Evolutionary conservation across 2,329 filamentous ascomycete genomes (phyloP), one percentile per base, ranked within the genome.

Genomic region (Fusarium xyrophilum): DNA sequence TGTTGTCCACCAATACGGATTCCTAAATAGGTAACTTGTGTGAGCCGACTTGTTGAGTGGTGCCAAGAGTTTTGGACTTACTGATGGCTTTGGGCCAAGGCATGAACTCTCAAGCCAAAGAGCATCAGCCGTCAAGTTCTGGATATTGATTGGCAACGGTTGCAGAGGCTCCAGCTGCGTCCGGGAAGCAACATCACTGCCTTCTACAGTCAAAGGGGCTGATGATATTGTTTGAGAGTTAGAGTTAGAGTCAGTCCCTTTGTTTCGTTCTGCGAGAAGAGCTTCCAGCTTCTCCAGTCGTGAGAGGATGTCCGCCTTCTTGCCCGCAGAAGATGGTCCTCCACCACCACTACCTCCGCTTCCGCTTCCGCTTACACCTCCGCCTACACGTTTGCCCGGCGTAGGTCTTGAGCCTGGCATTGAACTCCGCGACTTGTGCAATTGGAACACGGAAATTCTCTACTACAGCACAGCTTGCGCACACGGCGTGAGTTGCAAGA

Each of bases 381-480:
- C 51, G 19, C 27, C 53, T 43, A 35, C 60, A n/a, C 44, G 4
- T 46, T 27, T 38, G 66, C 47, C 44, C 68, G 63, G 52, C 58
- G 70, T 72, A 72, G 72, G 64, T 73, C 69, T 42, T 65, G 67
- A 19, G 67, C 54, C 30, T 72, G 74, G 65, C 78, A 79, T 23
- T 68, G 65, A 27, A 79, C 68, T 63, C 77, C 77, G 65, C 78
- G 76, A 62, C 73, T 75, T 50, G 75, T 76, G 64, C 78, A 79
- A 71, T 79, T 79, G 50, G 74, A 73, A 63, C 78, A 79, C 5
- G 78, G 78, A 52, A 79, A 78, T 48, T 76, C 69, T 40, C 78
- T 75, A 56, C 77, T 79, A 69, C 78, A 79, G 39, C 78, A 74
- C 43, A 79, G 63, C 69, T 79, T 79, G 58, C 76, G 77, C 50